Percentiles rank a stretch among this genome's conserved stretches.
These are phyloP conservation scores for Samsoniella hepiali DNA, from an alignment of 2,329 filamentous ascomycete genomes.

Conservation along the genomic window DNA sequence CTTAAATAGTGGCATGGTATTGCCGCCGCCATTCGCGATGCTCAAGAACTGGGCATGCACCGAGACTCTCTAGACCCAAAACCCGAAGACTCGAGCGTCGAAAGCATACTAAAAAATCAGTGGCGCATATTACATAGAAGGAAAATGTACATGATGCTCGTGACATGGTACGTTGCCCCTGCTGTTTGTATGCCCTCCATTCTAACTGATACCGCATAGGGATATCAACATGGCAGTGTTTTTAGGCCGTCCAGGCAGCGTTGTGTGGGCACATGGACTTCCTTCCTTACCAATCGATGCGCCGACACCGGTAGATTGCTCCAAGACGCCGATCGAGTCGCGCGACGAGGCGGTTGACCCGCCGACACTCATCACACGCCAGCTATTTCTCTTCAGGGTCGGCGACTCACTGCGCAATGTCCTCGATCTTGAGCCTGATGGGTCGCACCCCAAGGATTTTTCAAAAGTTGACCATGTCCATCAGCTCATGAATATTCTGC, in stretches of 20 bases:
- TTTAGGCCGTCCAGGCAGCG: slow-evolving; percentile 53
- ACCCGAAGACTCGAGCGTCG: slow-evolving; percentile 43
- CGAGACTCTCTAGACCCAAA: slow-evolving; percentile 51
- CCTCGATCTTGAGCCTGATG: slow-evolving; percentile 53
- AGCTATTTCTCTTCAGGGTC: slow-evolving; percentile 49
- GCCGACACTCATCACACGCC: slow-evolving; percentile 54
- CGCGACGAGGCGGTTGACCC: slow-evolving; percentile 47
- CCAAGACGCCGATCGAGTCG: slow-evolving; percentile 45
- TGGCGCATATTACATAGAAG: slow-evolving; percentile 57
- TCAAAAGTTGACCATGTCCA: slow-evolving; percentile 54
- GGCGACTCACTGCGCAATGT: slow-evolving; percentile 51
- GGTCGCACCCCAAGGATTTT: slow-evolving; percentile 53
- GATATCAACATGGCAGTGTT: slow-evolving; percentile 53
- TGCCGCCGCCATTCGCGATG: slow-evolving; percentile 56
- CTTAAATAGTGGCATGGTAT: slow-evolving; percentile 51
- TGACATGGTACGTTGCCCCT: slow-evolving; percentile 32
- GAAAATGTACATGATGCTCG: slow-evolving; percentile 54
- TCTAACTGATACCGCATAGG: slow-evolving; percentile 33
- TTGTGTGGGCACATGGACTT: slow-evolving; percentile 46
- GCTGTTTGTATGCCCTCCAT: not conserved
- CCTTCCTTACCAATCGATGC: slow-evolving; percentile 54
- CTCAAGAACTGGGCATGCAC: slow-evolving; percentile 61
- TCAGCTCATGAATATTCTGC: slow-evolving; percentile 45
- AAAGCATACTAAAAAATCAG: slow-evolving; percentile 52
- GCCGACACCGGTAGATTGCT: slow-evolving; percentile 44